A percentile compares a stretch with the other conserved stretches of the same genome.
Evolutionary conservation across 2,329 filamentous ascomycete genomes (phyloP).

Genomic region (Didymosphaeria variabile): DNA sequence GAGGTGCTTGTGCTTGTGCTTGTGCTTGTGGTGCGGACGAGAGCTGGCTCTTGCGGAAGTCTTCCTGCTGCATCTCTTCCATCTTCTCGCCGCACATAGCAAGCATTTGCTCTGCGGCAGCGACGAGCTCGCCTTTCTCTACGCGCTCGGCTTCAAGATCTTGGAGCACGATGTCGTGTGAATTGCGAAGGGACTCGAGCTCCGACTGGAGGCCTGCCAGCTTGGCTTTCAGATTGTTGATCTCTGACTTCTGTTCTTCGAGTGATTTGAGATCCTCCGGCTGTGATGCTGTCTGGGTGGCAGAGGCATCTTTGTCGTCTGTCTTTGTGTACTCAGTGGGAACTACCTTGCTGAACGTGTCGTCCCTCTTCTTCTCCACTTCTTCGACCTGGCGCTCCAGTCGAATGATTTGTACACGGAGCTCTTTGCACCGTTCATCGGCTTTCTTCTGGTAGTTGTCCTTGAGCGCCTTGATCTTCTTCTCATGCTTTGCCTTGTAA

Average conservation of each 20-base stretch:
- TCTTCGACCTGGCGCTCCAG: constrained; percentile 78
- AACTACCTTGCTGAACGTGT: constrained; percentile 67
- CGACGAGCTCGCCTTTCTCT: constrained; percentile 84
- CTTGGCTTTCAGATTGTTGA: constrained; percentile 75
- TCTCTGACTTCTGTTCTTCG: constrained; percentile 72
- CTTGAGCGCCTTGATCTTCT: constrained; percentile 90
- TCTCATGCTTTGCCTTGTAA: constrained; percentile 98
- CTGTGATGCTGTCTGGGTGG: constrained; percentile 22
- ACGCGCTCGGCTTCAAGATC: constrained; percentile 78
- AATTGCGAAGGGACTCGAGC: constrained; percentile 72
- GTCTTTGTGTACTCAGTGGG: constrained; percentile 29
- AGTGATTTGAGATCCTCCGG: constrained; percentile 58
- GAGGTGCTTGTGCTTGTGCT: constrained; percentile 21
- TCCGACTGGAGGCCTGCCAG: constrained; percentile 79
- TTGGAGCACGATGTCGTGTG: constrained; percentile 71
- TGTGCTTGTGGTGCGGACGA: constrained; percentile 25
- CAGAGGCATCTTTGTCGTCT: constrained; percentile 23
- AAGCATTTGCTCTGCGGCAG: constrained; percentile 85
- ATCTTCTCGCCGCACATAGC: constrained; percentile 64
- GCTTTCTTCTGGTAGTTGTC: constrained; percentile 83
- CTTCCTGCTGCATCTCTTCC: constrained; percentile 49
- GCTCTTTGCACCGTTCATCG: constrained; percentile 85
- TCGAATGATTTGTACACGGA: constrained; percentile 75
- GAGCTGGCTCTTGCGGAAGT: constrained; percentile 63
- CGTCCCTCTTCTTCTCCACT: constrained; percentile 71